Conservation (phyloP, 2,329 filamentous ascomycete species). For the Acephala macrosclerotiorum region DNA sequence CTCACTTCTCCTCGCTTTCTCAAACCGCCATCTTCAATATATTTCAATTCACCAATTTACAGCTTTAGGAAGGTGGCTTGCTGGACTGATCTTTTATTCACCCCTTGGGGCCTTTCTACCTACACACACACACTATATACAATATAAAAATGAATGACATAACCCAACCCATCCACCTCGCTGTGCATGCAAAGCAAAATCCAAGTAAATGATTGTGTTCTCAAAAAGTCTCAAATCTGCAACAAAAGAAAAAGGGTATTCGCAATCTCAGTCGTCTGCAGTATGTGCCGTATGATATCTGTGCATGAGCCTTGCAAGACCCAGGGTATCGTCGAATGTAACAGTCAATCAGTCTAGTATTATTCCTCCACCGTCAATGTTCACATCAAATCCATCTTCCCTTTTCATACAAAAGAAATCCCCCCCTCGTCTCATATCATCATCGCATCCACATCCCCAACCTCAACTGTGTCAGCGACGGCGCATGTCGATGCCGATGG, state of each 20-base stretch:
- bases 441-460: not conserved
- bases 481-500: no score
- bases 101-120: not conserved
- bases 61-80: no score
- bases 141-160: not conserved
- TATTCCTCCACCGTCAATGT: not conserved
- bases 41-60: no score
- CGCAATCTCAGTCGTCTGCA: constrained; percentile 4
- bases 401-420: constrained; percentile 11
- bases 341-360: constrained; percentile 4
- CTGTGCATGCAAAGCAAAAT: not conserved
- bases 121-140: constrained; percentile 7
- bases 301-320: not conserved
- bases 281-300: not conserved
- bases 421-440: not conserved
- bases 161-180: constrained; percentile 4
- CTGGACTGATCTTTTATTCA: not conserved
- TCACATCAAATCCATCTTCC: not conserved
- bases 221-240: not conserved
- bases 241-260: constrained; percentile 13
- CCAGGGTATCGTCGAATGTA: constrained; percentile 5
- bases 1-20: no score
- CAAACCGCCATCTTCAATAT: no score
- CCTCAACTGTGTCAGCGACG: not conserved
- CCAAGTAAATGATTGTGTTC: not conserved